Percentiles rank a stretch among this genome's conserved stretches.
Evolutionary conservation across 768 basidiomycete genomes (phyloP).

Genomic region (Tricholomella constricta): DNA sequence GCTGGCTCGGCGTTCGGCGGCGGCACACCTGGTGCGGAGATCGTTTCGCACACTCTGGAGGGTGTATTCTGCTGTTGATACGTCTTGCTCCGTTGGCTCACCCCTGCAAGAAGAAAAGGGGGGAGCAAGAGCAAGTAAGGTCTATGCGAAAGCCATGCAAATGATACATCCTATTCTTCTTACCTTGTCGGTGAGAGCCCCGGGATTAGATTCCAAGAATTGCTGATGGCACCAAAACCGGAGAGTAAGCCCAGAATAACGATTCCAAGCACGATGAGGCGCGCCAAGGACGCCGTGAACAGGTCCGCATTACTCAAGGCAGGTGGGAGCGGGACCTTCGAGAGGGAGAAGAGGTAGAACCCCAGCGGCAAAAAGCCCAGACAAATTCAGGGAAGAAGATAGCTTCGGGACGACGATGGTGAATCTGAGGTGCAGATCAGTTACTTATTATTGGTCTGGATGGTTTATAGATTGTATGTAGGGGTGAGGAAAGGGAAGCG

Average conservation of each 20-base stretch:
- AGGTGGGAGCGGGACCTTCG: constrained; percentile 66
- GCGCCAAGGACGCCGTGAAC: constrained; percentile 52
- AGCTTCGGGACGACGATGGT: constrained; percentile 8
- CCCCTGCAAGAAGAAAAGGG: too few relatives aligned
- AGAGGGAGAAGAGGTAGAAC: constrained; percentile 60
- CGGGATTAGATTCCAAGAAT: constrained; percentile 63
- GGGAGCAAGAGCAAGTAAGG: too few relatives aligned
- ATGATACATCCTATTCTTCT: too few relatives aligned
- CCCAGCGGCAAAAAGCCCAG: constrained; percentile 52
- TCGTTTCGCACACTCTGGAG: constrained; percentile 63
- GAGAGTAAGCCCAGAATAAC: constrained; percentile 78
- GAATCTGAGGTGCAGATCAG: neutral
- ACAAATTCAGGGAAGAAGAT: constrained; percentile 34
- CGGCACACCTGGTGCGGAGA: constrained; percentile 41
- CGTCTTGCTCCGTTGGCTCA: constrained; percentile 50
- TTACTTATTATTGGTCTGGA: neutral
- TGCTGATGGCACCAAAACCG: constrained; percentile 75
- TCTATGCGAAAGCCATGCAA: too few relatives aligned
- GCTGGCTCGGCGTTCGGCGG: constrained; percentile 32
- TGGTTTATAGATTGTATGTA: too few relatives aligned
- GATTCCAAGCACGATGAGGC: constrained; percentile 76
- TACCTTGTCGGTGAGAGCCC: constrained; percentile 31
- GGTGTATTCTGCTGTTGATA: constrained; percentile 57
- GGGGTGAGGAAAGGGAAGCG: too few relatives aligned
- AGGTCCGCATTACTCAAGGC: constrained; percentile 43